Evolutionary conservation across 495 filamentous ascomycete genomes (phyloP).

Genomic region (Trichoderma erinaceum): DNA sequence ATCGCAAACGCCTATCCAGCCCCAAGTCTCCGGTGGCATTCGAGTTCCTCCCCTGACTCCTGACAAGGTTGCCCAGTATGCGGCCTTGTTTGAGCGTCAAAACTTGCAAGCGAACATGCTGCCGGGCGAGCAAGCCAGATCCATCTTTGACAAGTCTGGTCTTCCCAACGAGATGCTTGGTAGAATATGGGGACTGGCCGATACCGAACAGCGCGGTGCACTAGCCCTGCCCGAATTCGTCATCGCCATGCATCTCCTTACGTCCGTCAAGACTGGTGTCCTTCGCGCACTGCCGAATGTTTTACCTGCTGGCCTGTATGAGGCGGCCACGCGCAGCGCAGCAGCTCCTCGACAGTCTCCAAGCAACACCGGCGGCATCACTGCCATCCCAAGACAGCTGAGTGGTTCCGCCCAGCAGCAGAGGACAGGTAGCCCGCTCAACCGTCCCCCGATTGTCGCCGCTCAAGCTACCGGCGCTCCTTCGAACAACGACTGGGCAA

Average conservation of each 20-base stretch:
- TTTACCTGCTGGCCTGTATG: conserved; percentile 81
- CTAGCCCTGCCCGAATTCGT: conserved; percentile 91
- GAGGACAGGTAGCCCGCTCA: conserved; percentile 66
- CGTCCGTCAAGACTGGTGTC: conserved; percentile 77
- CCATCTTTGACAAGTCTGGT: conserved; percentile 88
- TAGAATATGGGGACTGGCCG: conserved; percentile 89
- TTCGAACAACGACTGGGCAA: conserved; percentile 72
- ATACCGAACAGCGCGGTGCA: conserved; percentile 84
- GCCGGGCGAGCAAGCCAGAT: conserved; percentile 83
- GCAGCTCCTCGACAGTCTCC: conserved; percentile 35
- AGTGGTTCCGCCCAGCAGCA: conserved; percentile 37
- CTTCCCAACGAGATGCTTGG: conserved; percentile 86
- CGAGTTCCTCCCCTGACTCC: conserved; percentile 85
- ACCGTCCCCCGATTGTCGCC: conserved; percentile 45
- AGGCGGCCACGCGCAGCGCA: conserved; percentile 74
- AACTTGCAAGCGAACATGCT: conserved; percentile 40
- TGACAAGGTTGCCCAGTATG: conserved; percentile 84
- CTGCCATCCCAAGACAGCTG: conserved; percentile 42
- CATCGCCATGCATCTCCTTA: conserved; percentile 95
- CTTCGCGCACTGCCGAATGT: conserved; percentile 73
- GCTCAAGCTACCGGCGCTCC: conserved; percentile 37
- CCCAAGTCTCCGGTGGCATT: conserved; percentile 69
- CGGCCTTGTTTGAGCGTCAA: conserved; percentile 79
- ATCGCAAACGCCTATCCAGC: conserved; percentile 36
- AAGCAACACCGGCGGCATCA: conserved; percentile 29